Evolutionary conservation across 2,329 filamentous ascomycete genomes (phyloP).

Genomic region (Curvularia spicifera): DNA sequence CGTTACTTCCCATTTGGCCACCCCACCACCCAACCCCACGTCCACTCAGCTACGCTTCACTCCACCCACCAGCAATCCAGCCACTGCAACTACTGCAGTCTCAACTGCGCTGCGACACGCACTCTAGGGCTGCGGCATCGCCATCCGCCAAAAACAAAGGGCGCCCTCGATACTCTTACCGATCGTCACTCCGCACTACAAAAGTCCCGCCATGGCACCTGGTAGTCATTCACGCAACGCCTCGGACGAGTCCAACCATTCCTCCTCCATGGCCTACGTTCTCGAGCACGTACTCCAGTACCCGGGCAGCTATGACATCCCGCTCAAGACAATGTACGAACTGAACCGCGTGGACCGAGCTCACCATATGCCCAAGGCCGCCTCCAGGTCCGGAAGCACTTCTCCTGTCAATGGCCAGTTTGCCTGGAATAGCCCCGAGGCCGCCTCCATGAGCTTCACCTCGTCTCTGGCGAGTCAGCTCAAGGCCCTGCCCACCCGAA

Average conservation of each 20-base stretch:
- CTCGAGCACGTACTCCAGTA: conserved; percentile 62
- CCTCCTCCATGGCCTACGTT: conserved; percentile 46
- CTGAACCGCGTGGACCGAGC: conserved; percentile 65
- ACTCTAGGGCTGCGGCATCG: conserved; percentile 16
- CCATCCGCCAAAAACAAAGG: conserved; percentile 6
- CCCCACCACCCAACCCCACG: conserved; percentile 30
- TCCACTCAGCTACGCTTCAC: conserved; percentile 12
- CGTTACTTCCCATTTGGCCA: conserved; percentile 17
- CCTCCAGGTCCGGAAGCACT: conserved; percentile 45
- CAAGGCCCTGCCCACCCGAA: conserved; percentile 64
- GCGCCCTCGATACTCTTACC: neutral
- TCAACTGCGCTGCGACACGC: conserved; percentile 6
- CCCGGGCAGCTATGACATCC: conserved; percentile 68
- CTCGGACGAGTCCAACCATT: conserved; percentile 46
- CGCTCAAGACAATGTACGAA: conserved; percentile 71
- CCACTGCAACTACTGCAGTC: conserved; percentile 8
- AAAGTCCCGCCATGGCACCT: conserved; percentile 35
- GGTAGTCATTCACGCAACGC: conserved; percentile 47
- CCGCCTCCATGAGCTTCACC: conserved; percentile 56
- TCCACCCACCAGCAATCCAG: conserved; percentile 22
- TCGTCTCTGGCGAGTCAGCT: conserved; percentile 63
- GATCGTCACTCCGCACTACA: conserved; percentile 2
- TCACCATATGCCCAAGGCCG: conserved; percentile 45
- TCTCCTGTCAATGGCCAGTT: conserved; percentile 40
- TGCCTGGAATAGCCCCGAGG: conserved; percentile 44